Evolutionary conservation across 1,284 basidiomycete species (phyloP).

Genomic region (Cutaneotrichosporon sp.): DNA sequence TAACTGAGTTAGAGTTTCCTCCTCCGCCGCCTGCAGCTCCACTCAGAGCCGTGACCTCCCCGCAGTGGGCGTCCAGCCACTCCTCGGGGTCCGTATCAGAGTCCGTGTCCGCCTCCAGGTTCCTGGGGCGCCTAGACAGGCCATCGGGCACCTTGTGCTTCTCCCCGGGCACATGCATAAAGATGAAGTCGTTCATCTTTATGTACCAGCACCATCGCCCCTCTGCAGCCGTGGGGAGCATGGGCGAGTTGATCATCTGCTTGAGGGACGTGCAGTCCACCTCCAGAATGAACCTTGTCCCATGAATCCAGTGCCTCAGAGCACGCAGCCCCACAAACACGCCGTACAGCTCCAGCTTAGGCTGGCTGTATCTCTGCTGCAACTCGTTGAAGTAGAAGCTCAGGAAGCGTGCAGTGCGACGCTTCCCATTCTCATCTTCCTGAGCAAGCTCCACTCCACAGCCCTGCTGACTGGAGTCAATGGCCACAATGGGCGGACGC

Average conservation of each 20-base stretch:
- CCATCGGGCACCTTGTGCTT: constrained; percentile 11
- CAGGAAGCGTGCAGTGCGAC: constrained; percentile 13
- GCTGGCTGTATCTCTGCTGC: too few relatives aligned
- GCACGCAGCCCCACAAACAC: constrained; percentile 12
- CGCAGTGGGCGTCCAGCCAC: constrained; percentile 4
- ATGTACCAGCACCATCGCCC: constrained; percentile 23
- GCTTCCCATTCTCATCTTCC: constrained; percentile 2
- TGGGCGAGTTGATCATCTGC: constrained; percentile 15
- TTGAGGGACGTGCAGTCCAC: constrained; percentile 13
- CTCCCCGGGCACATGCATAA: constrained; percentile 6
- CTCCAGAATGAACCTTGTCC: constrained; percentile 12
- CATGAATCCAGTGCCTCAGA: constrained; percentile 3
- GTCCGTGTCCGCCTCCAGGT: background rate
- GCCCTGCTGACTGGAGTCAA: too few relatives aligned
- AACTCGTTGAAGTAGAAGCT: constrained; percentile 17
- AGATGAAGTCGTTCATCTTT: constrained; percentile 12
- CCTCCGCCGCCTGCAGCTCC: background rate
- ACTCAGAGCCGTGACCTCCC: background rate
- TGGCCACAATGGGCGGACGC: constrained; percentile 2
- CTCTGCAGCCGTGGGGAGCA: too few relatives aligned
- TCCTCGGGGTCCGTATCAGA: constrained; percentile 9
- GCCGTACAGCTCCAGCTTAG: constrained; percentile 16
- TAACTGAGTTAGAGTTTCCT: background rate
- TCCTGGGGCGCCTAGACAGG: constrained; percentile 1
- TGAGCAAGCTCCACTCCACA: constrained; percentile 9